Conservation (phyloP, 139 green algal species). For the Desmodesmus armatus region DNA sequence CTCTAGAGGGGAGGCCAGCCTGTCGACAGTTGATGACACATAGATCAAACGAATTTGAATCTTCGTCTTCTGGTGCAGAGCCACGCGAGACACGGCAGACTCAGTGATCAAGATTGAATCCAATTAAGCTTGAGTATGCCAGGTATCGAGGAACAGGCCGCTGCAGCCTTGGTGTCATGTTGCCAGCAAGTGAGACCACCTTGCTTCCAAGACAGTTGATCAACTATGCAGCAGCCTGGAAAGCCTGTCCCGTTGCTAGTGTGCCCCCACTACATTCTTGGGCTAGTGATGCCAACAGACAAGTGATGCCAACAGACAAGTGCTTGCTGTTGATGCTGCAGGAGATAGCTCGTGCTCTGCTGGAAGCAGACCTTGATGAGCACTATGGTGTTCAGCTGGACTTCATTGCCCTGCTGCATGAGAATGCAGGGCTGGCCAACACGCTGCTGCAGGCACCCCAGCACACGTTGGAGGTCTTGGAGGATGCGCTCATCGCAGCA, state of each 20-base stretch:
- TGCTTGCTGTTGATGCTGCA: slow-evolving; percentile 25
- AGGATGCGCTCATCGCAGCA: slow-evolving; percentile 53
- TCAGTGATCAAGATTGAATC: no score
- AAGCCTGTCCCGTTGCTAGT: no score
- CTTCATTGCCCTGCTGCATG: slow-evolving; percentile 54
- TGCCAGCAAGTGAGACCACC: not conserved
- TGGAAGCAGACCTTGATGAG: slow-evolving; percentile 44
- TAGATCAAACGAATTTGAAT: no score
- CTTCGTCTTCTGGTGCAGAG: no score
- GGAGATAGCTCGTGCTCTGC: slow-evolving; percentile 54
- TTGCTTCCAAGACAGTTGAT: no score
- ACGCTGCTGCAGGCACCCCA: slow-evolving; percentile 47
- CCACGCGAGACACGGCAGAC: no score
- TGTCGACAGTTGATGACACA: no score
- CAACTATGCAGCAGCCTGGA: no score
- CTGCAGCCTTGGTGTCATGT: not conserved
- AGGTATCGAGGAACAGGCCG: not conserved
- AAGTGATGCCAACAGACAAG: no score
- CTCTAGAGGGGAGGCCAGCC: no score
- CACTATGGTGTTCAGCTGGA: slow-evolving; percentile 62
- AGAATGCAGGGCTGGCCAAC: slow-evolving; percentile 42
- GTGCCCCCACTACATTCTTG: no score
- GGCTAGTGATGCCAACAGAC: no score
- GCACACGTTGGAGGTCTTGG: slow-evolving; percentile 52
- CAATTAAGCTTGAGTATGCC: not conserved